Base-by-base conservation (phyloP, 2,329 filamentous ascomycete genomes). In the Diplodia intermedia region DNA sequence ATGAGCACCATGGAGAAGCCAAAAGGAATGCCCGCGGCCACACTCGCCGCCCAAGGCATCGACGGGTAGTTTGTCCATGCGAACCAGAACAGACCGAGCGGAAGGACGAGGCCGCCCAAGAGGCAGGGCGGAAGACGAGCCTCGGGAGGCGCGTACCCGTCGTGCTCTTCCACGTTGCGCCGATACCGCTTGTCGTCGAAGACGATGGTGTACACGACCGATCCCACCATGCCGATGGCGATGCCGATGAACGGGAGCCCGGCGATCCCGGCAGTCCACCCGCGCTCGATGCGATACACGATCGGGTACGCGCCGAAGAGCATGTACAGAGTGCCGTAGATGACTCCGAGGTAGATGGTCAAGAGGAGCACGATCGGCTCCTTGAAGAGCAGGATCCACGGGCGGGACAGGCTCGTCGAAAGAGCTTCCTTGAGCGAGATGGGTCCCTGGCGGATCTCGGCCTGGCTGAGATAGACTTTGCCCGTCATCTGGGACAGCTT, bases 291-390 rank as follows among this genome's bases (percentile, higher is more conserved):
- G 83, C 89, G 84, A 77, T 89, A 92, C 38, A 92, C 89, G 72
- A 91, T 83, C 0, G 82, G 82, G 72, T 80, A 84, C 33, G 82
- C 82, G 8, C 79, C 78, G 74, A 84, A 84, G 5, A 84, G 76
- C 80, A 83, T 82, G 74, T 84, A 84, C 1, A 84, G 76, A 6
- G 82, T 82, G 18, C 82, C 82, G 72, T 84, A 84, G 68, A 84
- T 81, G 72, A 85, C 88, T 68, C 88, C 88, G 81, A 90, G 86
- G 80, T 91, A 92, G 31, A 91, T 81, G 47, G 85, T 86, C 3
- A 88, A 82, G 11, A 91, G 79, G 12, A 90, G 75, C 29, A 91
- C 87, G 70, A 91, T 92, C 2, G 90, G 90, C 74, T 92, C 90
- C 67, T 81, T 80, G 81, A 92, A 89, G 8, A 92, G 83, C 65